Evolutionary conservation across 345 rosid species (phyloP).

Genomic region (Hirschfeldia incana): DNA sequence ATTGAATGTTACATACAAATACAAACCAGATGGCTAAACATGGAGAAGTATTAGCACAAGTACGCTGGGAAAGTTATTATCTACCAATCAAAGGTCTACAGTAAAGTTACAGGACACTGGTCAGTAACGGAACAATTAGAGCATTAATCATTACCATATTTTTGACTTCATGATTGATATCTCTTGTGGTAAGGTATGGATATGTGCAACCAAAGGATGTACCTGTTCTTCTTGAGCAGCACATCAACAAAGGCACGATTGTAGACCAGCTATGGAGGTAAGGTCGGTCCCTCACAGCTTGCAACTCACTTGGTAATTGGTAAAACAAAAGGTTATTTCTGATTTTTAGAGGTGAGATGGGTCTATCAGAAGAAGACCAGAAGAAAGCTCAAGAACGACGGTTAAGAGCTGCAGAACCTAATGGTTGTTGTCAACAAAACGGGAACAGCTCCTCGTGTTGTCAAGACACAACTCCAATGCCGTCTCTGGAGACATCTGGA

Average conservation of each 20-base stretch:
- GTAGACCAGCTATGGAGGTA: conserved; percentile 91
- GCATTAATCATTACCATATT: background rate
- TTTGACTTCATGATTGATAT: conserved; percentile 12
- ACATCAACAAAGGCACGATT: conserved; percentile 78
- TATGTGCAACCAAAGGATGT: conserved; percentile 89
- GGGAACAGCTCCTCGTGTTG: conserved; percentile 54
- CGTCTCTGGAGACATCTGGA: conserved; percentile 47
- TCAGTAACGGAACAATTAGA: conserved; percentile 34
- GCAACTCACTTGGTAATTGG: background rate
- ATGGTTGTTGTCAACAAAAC: conserved; percentile 66
- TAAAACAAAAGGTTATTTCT: conserved; percentile 9
- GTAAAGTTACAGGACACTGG: conserved; percentile 77
- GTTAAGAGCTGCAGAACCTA: conserved; percentile 51
- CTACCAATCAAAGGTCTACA: conserved; percentile 59
- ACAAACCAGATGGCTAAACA: no score
- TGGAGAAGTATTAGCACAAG: conserved; percentile 41
- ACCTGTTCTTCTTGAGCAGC: conserved; percentile 72
- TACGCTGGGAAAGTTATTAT: conserved; percentile 96
- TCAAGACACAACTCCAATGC: conserved; percentile 35
- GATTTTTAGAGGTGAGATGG: conserved; percentile 85
- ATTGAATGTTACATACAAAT: no score
- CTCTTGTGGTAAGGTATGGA: conserved; percentile 64
- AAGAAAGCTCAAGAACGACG: conserved; percentile 58
- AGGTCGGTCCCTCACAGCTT: conserved; percentile 15
- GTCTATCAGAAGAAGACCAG: conserved; percentile 80